Conservation (phyloP, 179 eudicot genomes). For the Beta lomatogona region DNA sequence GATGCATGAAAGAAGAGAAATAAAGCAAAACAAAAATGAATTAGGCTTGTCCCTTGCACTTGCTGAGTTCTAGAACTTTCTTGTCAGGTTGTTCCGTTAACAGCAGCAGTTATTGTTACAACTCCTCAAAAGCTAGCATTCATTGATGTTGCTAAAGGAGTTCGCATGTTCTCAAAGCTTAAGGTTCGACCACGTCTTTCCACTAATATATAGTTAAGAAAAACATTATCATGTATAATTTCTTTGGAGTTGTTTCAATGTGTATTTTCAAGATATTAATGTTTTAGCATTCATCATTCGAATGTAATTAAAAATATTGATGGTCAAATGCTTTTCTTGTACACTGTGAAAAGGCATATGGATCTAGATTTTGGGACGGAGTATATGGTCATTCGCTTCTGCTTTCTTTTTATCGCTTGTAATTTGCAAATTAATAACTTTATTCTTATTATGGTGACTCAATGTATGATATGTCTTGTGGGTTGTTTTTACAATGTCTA, state of each 20-base stretch:
- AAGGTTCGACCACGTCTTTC: slow-evolving; percentile 47
- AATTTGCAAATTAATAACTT: too few relatives aligned
- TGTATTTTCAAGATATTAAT: background rate
- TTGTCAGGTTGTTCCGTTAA: slow-evolving; percentile 88
- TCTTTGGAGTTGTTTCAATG: background rate
- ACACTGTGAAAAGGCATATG: too few relatives aligned
- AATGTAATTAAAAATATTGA: too few relatives aligned
- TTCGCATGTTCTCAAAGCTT: slow-evolving; percentile 98
- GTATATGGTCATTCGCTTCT: background rate
- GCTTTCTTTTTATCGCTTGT: background rate
- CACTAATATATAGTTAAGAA: too few relatives aligned
- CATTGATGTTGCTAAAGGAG: slow-evolving; percentile 99
- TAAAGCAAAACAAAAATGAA: too few relatives aligned
- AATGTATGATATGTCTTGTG: background rate
- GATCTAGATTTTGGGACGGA: too few relatives aligned
- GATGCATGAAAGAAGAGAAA: background rate
- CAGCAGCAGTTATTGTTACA: slow-evolving; percentile 99
- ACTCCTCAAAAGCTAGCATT: slow-evolving; percentile 98
- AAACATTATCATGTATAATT: too few relatives aligned
- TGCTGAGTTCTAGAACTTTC: slow-evolving; percentile 12
- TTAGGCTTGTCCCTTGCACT: background rate
- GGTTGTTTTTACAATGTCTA: slow-evolving; percentile 22
- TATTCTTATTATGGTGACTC: background rate
- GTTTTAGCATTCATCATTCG: too few relatives aligned
- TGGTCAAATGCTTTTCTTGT: too few relatives aligned